Percentiles rank a stretch among this genome's conserved stretches.
These are phyloP conservation scores for Trametes villosa DNA, from an alignment of 768 basidiomycete species.

Conservation along the genomic window DNA sequence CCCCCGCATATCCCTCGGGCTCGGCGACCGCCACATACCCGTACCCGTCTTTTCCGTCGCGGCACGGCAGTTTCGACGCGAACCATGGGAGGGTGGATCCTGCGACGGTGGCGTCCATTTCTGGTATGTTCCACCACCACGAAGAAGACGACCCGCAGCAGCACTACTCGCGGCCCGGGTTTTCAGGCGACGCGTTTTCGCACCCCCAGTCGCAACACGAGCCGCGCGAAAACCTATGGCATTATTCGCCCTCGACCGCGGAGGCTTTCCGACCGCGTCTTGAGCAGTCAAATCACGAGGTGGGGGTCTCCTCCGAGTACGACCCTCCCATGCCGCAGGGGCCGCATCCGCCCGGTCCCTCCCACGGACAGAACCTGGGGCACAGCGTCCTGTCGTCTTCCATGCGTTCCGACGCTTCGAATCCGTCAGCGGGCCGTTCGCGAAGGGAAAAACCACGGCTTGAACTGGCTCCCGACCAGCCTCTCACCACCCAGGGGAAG, in stretches of 20 bases:
- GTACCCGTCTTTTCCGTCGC: constrained; percentile 13
- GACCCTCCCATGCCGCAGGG: constrained; percentile 3
- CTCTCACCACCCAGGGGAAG: constrained; percentile 81
- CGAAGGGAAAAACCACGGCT: constrained; percentile 53
- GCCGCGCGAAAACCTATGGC: constrained; percentile 12
- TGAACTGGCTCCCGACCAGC: constrained; percentile 74
- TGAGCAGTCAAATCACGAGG: constrained; percentile 10
- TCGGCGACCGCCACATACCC: constrained; percentile 5
- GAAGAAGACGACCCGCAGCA: constrained; percentile 20
- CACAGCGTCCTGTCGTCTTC: background rate
- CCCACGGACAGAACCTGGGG: constrained; percentile 13
- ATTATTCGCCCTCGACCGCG: constrained; percentile 8
- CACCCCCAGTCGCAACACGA: constrained; percentile 5
- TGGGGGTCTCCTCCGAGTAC: constrained; percentile 9
- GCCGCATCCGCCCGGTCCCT: constrained; percentile 2
- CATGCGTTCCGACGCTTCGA: constrained; percentile 8
- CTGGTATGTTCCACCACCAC: constrained; percentile 26
- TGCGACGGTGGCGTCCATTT: constrained; percentile 16
- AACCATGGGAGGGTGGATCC: constrained; percentile 17
- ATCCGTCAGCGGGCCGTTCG: constrained; percentile 20
- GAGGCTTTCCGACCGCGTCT: constrained; percentile 17
- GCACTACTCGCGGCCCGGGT: constrained; percentile 11
- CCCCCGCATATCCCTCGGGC: constrained; percentile 13
- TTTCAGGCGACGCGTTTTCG: constrained; percentile 9
- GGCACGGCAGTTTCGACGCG: constrained; percentile 13